Conservation (phyloP, 2,329 filamentous ascomycete species). For the Corynespora cassiicola region DNA sequence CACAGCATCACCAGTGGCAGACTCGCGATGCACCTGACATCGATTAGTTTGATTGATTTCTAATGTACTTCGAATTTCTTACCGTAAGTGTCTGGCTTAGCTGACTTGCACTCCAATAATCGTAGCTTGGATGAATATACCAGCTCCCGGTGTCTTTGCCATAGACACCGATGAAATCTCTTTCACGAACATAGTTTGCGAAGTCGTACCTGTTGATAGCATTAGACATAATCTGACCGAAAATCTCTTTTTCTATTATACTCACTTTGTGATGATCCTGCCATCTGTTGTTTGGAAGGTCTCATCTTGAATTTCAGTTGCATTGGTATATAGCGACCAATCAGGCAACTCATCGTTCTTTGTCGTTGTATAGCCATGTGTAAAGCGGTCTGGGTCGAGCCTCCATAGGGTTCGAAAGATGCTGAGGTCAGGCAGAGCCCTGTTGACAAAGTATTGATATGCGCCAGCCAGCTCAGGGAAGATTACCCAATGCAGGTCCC, state of each 20-base stretch:
- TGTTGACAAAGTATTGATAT: constrained; percentile 60
- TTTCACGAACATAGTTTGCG: constrained; percentile 41
- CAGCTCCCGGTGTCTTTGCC: constrained; percentile 53
- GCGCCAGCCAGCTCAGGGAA: constrained; percentile 52
- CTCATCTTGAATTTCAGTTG: constrained; percentile 57
- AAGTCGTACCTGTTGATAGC: no score
- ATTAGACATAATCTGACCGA: no score
- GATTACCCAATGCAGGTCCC: constrained; percentile 58
- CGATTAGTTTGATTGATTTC: background rate
- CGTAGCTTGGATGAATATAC: constrained; percentile 49
- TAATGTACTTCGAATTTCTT: background rate
- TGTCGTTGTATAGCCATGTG: constrained; percentile 50
- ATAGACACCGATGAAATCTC: constrained; percentile 55
- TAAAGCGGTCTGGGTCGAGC: constrained; percentile 53
- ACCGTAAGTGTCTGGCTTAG: constrained; percentile 56
- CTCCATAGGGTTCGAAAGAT: constrained; percentile 56
- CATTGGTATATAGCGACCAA: constrained; percentile 46
- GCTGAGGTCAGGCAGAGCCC: constrained; percentile 50
- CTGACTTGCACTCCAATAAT: constrained; percentile 51
- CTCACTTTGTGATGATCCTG: constrained; percentile 57
- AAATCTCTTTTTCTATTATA: no score
- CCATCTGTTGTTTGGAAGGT: constrained; percentile 53
- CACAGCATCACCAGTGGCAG: constrained; percentile 53
- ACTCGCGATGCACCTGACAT: constrained; percentile 53
- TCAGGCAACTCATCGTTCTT: constrained; percentile 52